phyloP scores from a whole-genome alignment of 2,329 filamentous ascomycete genomes.

The Alternaria longipes region DNA sequence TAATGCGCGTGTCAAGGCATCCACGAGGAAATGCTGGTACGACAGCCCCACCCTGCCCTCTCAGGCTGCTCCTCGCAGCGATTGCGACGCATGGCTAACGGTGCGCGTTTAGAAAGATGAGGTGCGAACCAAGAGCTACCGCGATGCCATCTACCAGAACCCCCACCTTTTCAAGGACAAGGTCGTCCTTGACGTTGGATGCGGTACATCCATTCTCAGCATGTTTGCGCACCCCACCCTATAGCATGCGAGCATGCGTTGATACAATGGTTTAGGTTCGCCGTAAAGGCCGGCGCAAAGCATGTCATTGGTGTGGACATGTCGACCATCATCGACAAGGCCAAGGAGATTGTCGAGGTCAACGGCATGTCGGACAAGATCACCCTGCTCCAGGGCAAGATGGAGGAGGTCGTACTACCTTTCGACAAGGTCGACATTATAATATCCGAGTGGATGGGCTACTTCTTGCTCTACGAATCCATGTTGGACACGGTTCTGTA shows the following conservation, averaged over 20 bases:
- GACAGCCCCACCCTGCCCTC: slow-evolving; percentile 50
- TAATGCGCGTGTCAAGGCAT: slow-evolving; percentile 71
- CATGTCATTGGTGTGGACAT: slow-evolving; percentile 99
- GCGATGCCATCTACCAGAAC: slow-evolving; percentile 97
- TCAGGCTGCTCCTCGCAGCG: slow-evolving; percentile 9
- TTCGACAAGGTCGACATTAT: slow-evolving; percentile 98
- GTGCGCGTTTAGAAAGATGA: slow-evolving; percentile 82
- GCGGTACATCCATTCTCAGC: slow-evolving; percentile 96
- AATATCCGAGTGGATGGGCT: slow-evolving; percentile 99
- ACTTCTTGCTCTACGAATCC: slow-evolving; percentile 97
- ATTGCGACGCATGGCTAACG: slow-evolving; percentile 21
- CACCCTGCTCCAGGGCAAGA: slow-evolving; percentile 97
- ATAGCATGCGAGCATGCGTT: slow-evolving; percentile 29
- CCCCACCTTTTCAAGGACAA: slow-evolving; percentile 92
- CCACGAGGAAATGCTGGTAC: slow-evolving; percentile 97
- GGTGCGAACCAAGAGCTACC: slow-evolving; percentile 94
- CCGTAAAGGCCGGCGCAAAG: slow-evolving; percentile 93
- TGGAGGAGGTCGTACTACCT: slow-evolving; percentile 96
- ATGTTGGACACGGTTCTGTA: slow-evolving; percentile 99
- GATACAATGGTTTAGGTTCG: slow-evolving; percentile 74
- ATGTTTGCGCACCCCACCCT: slow-evolving; percentile 72
- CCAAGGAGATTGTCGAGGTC: slow-evolving; percentile 87
- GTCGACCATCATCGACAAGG: slow-evolving; percentile 99
- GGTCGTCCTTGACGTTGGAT: slow-evolving; percentile 95
- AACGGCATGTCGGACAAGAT: slow-evolving; percentile 97